Evolutionary conservation across 805 yeast genomes (phyloP).

Genomic region (Suhomyces pyralidae): DNA sequence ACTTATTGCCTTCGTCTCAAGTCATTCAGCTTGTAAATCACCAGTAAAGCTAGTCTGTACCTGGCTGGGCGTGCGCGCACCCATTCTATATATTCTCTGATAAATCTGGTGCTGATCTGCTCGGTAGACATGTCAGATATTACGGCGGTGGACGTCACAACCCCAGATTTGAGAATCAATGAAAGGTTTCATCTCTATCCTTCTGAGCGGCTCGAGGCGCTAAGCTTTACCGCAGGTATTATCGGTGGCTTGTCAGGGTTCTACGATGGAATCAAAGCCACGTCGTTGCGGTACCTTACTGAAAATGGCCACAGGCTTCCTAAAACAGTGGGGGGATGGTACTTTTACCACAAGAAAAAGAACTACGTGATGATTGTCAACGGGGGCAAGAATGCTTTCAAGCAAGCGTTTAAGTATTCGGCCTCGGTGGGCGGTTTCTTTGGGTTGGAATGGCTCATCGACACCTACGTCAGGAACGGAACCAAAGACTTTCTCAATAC

Average conservation of each 20-base stretch:
- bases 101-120: background rate
- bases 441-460: conserved; percentile 61
- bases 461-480: conserved; percentile 42
- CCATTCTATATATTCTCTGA: background rate
- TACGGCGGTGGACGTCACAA: conserved; percentile 1
- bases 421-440: conserved; percentile 49
- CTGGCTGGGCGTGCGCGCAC: background rate
- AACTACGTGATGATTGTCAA: conserved; percentile 65
- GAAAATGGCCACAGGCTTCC: conserved; percentile 85
- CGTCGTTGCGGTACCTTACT: conserved; percentile 63
- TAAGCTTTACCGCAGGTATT: conserved; percentile 37
- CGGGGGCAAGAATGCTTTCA: conserved; percentile 51
- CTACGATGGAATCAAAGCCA: conserved; percentile 51
- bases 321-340: conserved; percentile 78
- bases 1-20: no score
- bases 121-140: conserved; percentile 1
- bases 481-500: conserved; percentile 62
- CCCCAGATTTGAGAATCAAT: conserved; percentile 11
- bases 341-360: conserved; percentile 79
- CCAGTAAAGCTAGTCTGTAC: background rate
- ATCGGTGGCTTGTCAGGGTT: conserved; percentile 56
- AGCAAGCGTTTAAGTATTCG: conserved; percentile 35
- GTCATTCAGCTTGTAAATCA: no score
- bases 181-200: conserved; percentile 54
- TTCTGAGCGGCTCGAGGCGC: conserved; percentile 40